Conservation (phyloP, 2,329 filamentous ascomycete genomes). For the Fusarium sp. region DNA sequence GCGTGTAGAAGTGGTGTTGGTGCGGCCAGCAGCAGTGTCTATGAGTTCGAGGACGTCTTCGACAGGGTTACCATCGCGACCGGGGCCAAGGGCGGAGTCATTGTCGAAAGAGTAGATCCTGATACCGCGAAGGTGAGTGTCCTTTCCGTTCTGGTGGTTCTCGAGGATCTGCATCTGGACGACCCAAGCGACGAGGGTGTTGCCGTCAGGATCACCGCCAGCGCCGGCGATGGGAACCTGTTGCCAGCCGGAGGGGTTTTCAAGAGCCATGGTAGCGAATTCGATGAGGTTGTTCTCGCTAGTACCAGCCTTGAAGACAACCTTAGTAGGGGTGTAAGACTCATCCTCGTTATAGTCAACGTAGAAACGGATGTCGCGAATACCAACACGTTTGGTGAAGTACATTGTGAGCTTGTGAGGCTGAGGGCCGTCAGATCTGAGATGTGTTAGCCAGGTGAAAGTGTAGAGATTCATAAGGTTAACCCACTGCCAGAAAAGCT, state of each 20-base stretch:
- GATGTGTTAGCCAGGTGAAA: not conserved
- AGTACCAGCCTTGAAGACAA: constrained; percentile 88
- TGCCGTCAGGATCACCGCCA: constrained; percentile 72
- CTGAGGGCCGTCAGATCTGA: constrained; percentile 83
- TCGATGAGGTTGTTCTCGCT: constrained; percentile 92
- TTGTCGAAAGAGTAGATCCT: constrained; percentile 80
- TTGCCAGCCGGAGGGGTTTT: constrained; percentile 88
- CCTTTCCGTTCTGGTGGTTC: constrained; percentile 99
- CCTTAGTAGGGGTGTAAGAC: constrained; percentile 95
- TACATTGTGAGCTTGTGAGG: constrained; percentile 86
- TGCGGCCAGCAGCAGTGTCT: constrained; percentile 30
- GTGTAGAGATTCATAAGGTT: not conserved
- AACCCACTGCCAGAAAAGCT: constrained; percentile 82
- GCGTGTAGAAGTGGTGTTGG: constrained; percentile 11
- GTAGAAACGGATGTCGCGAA: constrained; percentile 82
- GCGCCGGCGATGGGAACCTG: constrained; percentile 75
- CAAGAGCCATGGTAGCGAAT: constrained; percentile 83
- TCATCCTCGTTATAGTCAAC: constrained; percentile 95
- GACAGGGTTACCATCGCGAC: constrained; percentile 52
- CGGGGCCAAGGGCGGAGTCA: constrained; percentile 59
- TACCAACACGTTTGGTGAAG: constrained; percentile 85
- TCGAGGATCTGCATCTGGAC: constrained; percentile 92
- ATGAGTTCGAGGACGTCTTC: constrained; percentile 49
- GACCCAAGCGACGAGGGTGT: constrained; percentile 87
- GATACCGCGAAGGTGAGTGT: constrained; percentile 94